Percentiles rank a stretch among this genome's conserved stretches.
Evolutionary conservation across 441 rosid genomes (phyloP).

Genomic region (Brassica balearica): DNA sequence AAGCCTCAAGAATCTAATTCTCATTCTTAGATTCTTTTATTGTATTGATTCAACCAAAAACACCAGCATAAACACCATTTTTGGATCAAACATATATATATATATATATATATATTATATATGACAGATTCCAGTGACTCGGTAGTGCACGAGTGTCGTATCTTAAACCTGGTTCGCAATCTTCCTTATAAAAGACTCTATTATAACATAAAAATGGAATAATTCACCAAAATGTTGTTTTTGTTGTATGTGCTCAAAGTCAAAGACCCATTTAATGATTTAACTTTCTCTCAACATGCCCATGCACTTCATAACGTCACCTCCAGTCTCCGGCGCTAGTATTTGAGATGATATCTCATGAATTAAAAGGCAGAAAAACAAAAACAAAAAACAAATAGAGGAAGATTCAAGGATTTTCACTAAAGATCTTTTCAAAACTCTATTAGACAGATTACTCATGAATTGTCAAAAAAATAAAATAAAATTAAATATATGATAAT

Average conservation of each 20-base stretch:
- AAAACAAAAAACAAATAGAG: not conserved
- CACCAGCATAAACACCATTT: too few species aligned
- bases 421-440: not conserved
- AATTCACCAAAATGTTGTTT: slow-evolving; percentile 26
- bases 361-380: not conserved
- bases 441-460: not conserved
- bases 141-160: too few species aligned
- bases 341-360: not conserved
- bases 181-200: not conserved
- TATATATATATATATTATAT: too few species aligned
- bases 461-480: not conserved
- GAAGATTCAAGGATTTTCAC: not conserved
- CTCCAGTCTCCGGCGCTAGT: not conserved
- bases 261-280: slow-evolving; percentile 38
- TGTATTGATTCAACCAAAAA: too few species aligned
- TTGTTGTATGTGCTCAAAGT: slow-evolving; percentile 35
- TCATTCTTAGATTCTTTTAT: too few species aligned
- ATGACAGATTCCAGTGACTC: too few species aligned
- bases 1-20: too few species aligned
- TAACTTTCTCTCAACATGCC: slow-evolving; percentile 32
- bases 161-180: too few species aligned
- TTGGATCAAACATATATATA: too few species aligned
- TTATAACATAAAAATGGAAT: not conserved
- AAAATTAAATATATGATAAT: too few species aligned
- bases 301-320: not conserved